Evolutionary conservation across 345 rosid genomes (phyloP).

Genomic region (Aquilaria malaccensis): DNA sequence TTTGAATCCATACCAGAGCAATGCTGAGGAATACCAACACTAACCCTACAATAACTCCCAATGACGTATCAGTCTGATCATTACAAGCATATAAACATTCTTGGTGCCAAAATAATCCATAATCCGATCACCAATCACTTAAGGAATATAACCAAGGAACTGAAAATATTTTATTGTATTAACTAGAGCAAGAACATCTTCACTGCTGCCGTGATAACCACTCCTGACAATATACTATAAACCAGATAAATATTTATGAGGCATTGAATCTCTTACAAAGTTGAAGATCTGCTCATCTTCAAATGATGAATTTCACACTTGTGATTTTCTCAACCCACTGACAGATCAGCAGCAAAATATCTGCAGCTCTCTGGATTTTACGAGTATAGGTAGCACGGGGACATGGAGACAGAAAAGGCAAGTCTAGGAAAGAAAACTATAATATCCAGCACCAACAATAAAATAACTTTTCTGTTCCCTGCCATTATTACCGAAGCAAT

Average conservation of each 20-base stretch:
- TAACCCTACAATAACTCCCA: constrained; percentile 61
- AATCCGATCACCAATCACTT: constrained; percentile 20
- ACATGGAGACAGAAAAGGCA: constrained; percentile 8
- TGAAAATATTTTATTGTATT: constrained; percentile 8
- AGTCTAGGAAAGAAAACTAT: constrained; percentile 2
- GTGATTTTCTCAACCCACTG: constrained; percentile 16
- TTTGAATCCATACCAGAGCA: constrained; percentile 52
- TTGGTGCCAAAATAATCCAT: constrained; percentile 15
- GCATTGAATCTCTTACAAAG: constrained; percentile 8
- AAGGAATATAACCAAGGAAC: not conserved
- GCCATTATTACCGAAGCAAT: too few species aligned
- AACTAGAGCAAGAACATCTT: not conserved
- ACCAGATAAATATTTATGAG: constrained; percentile 13
- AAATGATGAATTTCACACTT: constrained; percentile 9
- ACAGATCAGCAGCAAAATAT: constrained; percentile 18
- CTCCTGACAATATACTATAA: constrained; percentile 8
- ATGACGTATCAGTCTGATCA: constrained; percentile 29
- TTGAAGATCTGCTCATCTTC: constrained; percentile 17
- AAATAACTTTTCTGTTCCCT: too few species aligned
- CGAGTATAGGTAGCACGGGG: constrained; percentile 6
- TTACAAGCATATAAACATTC: constrained; percentile 21
- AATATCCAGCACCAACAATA: constrained; percentile 1
- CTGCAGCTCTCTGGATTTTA: constrained; percentile 25
- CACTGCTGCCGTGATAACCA: constrained; percentile 1
- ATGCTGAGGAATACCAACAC: constrained; percentile 45